Conservation (phyloP, 129 eudicot species). For the Pulicaria dysenterica region DNA sequence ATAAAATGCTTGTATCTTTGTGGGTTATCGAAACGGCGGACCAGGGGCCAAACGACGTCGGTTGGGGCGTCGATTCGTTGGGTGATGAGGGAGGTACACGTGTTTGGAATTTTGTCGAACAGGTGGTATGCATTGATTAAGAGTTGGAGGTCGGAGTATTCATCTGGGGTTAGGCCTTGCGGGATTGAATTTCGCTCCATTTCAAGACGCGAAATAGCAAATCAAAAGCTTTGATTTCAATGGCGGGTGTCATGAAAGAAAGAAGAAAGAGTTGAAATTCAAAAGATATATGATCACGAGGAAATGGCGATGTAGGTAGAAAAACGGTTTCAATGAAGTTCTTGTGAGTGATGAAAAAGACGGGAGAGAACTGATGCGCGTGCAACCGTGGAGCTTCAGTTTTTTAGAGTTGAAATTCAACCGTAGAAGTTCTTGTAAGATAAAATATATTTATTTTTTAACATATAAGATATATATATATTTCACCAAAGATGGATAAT, state of each 20-base stretch:
- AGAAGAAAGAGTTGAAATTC: not conserved
- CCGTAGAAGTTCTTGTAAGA: no score
- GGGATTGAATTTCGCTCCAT: conserved; percentile 46
- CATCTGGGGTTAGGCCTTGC: conserved; percentile 58
- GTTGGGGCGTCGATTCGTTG: conserved; percentile 83
- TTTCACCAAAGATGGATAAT: no score
- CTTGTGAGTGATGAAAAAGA: conserved; percentile 36
- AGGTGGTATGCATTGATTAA: conserved; percentile 62
- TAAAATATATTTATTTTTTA: no score
- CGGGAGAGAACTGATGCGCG: no score
- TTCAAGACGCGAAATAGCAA: not conserved
- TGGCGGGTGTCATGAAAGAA: conserved; percentile 11
- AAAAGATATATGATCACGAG: conserved; percentile 29
- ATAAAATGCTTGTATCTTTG: conserved; percentile 88
- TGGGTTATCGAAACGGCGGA: conserved; percentile 82
- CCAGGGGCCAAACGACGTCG: conserved; percentile 61
- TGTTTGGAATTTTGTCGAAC: conserved; percentile 53
- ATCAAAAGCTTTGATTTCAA: not conserved
- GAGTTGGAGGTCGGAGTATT: conserved; percentile 55
- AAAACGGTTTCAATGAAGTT: conserved; percentile 24
- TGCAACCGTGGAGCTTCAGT: no score
- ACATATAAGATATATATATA: no score
- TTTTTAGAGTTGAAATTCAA: no score
- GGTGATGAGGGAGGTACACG: conserved; percentile 78
- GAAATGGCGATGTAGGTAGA: conserved; percentile 38